These are phyloP conservation scores for Penicillium freii DNA, from an alignment of 2,329 filamentous ascomycete species.

Conservation along the genomic window DNA sequence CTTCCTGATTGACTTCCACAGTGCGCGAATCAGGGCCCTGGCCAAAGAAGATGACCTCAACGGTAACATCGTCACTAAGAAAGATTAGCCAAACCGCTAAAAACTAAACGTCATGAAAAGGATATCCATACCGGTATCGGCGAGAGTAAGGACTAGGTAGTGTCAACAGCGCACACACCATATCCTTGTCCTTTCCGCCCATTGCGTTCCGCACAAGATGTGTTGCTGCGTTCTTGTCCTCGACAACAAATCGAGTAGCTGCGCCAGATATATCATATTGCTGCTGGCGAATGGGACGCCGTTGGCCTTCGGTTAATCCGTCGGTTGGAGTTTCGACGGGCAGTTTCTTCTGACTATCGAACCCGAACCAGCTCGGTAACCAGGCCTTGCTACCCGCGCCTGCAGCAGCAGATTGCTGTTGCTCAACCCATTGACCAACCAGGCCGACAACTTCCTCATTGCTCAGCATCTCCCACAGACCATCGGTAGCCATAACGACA, in stretches of 20 bases:
- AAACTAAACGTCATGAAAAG: background rate
- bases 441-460: conserved; percentile 97
- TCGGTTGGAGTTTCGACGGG: conserved; percentile 69
- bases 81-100: conserved; percentile 18
- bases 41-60: conserved; percentile 98
- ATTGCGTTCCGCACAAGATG: conserved; percentile 94
- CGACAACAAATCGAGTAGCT: conserved; percentile 81
- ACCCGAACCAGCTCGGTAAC: conserved; percentile 67
- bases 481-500: conserved; percentile 92
- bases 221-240: conserved; percentile 94
- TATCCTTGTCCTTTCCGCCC: conserved; percentile 88
- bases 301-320: conserved; percentile 62
- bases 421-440: conserved; percentile 94
- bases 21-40: conserved; percentile 72
- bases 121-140: conserved; percentile 71
- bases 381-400: conserved; percentile 55
- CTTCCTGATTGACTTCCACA: conserved; percentile 81
- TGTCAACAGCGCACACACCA: conserved; percentile 87
- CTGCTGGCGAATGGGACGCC: conserved; percentile 77
- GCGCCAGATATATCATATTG: conserved; percentile 78
- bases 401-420: conserved; percentile 50
- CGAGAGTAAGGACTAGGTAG: conserved; percentile 87
- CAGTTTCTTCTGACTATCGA: conserved; percentile 54
- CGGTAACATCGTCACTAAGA: conserved; percentile 84
- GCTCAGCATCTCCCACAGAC: conserved; percentile 97